Evolutionary conservation across 2,329 filamentous ascomycete species (phyloP).

Genomic region (Penicillium nordicum): DNA sequence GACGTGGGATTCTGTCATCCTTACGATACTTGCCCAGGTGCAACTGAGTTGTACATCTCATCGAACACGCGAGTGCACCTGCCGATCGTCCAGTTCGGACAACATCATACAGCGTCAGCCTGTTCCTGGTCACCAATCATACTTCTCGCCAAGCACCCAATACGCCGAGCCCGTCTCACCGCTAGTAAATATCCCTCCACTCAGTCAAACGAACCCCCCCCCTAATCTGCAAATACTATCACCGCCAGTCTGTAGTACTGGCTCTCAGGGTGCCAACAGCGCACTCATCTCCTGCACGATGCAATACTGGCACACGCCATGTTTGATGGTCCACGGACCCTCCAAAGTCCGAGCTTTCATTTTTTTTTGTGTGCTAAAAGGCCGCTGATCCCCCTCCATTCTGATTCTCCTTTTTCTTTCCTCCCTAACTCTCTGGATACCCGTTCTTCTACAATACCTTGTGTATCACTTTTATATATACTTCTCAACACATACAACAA

Average conservation of each 20-base stretch:
- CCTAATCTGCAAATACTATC: constrained; percentile 18
- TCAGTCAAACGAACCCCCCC: constrained; percentile 18
- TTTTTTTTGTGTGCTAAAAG: constrained; percentile 21
- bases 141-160: constrained; percentile 16
- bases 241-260: constrained; percentile 19
- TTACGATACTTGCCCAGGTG: not conserved
- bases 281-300: constrained; percentile 17
- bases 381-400: constrained; percentile 17
- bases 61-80: constrained; percentile 13
- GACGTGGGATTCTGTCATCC: constrained; percentile 22
- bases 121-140: constrained; percentile 18
- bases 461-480: constrained; percentile 1
- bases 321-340: constrained; percentile 18
- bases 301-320: constrained; percentile 22
- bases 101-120: constrained; percentile 25
- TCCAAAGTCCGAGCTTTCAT: constrained; percentile 13
- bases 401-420: constrained; percentile 12
- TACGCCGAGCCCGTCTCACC: constrained; percentile 22
- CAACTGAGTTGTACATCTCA: not conserved
- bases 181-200: constrained; percentile 22
- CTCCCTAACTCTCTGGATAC: constrained; percentile 20
- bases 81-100: constrained; percentile 23
- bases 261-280: constrained; percentile 22
- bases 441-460: constrained; percentile 8
- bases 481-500: not conserved